Evolutionary conservation across 2,329 filamentous ascomycete species (phyloP).

Genomic region (Arthrobotrys sinensis): DNA sequence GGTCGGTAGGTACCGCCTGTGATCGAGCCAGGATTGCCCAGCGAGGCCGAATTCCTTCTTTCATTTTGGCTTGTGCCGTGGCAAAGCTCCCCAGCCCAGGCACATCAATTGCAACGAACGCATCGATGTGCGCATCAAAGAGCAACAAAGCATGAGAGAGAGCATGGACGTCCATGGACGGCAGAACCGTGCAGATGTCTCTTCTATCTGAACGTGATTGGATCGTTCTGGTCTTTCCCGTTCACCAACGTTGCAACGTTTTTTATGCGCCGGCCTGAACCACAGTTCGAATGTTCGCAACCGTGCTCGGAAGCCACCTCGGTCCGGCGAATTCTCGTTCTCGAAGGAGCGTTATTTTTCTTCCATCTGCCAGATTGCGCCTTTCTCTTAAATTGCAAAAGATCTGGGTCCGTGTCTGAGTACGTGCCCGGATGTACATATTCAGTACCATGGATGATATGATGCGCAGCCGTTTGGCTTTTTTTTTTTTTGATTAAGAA

Average conservation of each 20-base stretch:
- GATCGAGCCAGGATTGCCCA: conserved; percentile 24
- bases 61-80: conserved; percentile 30
- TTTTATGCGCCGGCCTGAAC: conserved; percentile 12
- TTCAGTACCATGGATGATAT: conserved; percentile 11
- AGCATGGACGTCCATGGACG: background rate
- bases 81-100: background rate
- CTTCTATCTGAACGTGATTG: conserved; percentile 28
- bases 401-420: background rate
- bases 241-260: conserved; percentile 4
- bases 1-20: conserved; percentile 18
- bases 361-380: conserved; percentile 4
- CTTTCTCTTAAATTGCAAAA: background rate
- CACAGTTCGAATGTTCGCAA: conserved; percentile 2
- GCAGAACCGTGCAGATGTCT: background rate
- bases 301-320: conserved; percentile 43
- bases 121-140: conserved; percentile 6
- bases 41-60: conserved; percentile 10
- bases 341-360: conserved; percentile 19
- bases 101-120: background rate
- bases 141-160: background rate
- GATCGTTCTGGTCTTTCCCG: background rate
- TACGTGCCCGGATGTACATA: background rate
- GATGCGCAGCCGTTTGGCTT: background rate
- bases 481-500: background rate
- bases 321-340: conserved; percentile 50